These are phyloP conservation scores for Coemansia sp. DNA, from an alignment of 192 early-diverging fungal species.

Conservation along the genomic window DNA sequence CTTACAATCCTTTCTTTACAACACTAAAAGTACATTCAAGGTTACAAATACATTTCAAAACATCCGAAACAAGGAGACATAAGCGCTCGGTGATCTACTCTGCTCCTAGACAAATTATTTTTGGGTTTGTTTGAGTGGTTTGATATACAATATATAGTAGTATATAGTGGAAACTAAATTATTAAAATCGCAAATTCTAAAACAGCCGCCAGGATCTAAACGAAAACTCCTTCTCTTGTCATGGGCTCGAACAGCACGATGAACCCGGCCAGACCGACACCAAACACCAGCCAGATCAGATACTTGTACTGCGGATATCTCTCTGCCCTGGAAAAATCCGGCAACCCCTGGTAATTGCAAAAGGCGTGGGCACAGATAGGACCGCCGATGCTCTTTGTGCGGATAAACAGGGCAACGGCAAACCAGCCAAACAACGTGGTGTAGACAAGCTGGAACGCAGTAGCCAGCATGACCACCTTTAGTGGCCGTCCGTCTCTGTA, in stretches of 20 bases:
- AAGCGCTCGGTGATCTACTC: too few species aligned
- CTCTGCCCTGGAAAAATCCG: constrained; percentile 4
- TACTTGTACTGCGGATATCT: constrained; percentile 9
- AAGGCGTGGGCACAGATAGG: constrained; percentile 30
- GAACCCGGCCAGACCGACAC: constrained; percentile 18
- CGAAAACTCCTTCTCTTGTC: constrained; percentile 24
- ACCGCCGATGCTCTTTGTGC: constrained; percentile 25
- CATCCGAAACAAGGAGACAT: too few species aligned
- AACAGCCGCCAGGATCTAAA: constrained; percentile 11
- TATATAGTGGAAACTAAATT: too few species aligned
- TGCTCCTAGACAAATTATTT: too few species aligned
- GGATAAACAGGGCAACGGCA: constrained; percentile 25
- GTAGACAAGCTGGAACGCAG: constrained; percentile 31
- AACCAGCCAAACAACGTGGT: constrained; percentile 48
- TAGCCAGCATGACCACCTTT: background rate
- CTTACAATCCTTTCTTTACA: too few species aligned
- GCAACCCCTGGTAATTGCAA: constrained; percentile 42
- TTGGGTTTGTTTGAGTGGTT: too few species aligned
- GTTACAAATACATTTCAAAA: too few species aligned
- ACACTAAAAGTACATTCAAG: too few species aligned
- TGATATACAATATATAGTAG: too few species aligned
- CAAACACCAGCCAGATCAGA: constrained; percentile 31
- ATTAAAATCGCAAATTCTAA: constrained; percentile 6
- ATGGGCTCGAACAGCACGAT: constrained; percentile 42
- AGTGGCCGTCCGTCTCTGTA: background rate